These are phyloP conservation scores for Candida labiduridarum DNA, from an alignment of 1,139 yeast species.

Conservation along the genomic window DNA sequence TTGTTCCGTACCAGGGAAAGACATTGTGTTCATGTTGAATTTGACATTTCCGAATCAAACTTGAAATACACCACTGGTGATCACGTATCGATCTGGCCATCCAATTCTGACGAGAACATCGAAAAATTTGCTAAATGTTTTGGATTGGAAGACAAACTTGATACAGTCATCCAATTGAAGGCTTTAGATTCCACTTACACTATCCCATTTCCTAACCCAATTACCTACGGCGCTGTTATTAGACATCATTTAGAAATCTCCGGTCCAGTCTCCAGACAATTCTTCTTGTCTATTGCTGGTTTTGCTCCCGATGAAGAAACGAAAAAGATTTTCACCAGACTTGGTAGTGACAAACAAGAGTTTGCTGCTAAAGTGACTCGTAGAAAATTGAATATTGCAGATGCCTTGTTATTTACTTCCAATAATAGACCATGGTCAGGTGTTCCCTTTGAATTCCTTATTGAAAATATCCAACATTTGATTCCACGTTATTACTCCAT, in stretches of 20 bases:
- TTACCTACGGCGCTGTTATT: conserved; percentile 83
- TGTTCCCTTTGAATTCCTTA: conserved; percentile 82
- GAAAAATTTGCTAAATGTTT: conserved; percentile 64
- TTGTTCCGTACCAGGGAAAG: conserved; percentile 69
- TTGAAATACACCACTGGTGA: conserved; percentile 93
- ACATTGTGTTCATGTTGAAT: conserved; percentile 87
- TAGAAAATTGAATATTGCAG: conserved; percentile 72
- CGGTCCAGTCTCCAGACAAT: conserved; percentile 92
- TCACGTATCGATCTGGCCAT: conserved; percentile 94
- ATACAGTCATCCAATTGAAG: conserved; percentile 63
- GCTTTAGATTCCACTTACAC: conserved; percentile 73
- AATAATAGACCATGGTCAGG: conserved; percentile 64
- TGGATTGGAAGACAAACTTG: conserved; percentile 55
- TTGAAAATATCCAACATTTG: conserved; percentile 79
- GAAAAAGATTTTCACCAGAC: conserved; percentile 50
- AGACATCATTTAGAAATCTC: conserved; percentile 89
- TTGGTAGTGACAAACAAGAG: conserved; percentile 68
- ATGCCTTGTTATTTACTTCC: conserved; percentile 66
- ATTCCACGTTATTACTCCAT: conserved; percentile 97
- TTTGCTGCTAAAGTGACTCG: conserved; percentile 68
- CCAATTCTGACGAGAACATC: conserved; percentile 79
- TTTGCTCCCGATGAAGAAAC: conserved; percentile 76
- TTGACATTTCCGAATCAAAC: conserved; percentile 75
- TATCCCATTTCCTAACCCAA: conserved; percentile 85
- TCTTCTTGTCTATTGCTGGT: conserved; percentile 72